Conservation (phyloP, 2,329 filamentous ascomycete species). For the Penicillium sp. region DNA sequence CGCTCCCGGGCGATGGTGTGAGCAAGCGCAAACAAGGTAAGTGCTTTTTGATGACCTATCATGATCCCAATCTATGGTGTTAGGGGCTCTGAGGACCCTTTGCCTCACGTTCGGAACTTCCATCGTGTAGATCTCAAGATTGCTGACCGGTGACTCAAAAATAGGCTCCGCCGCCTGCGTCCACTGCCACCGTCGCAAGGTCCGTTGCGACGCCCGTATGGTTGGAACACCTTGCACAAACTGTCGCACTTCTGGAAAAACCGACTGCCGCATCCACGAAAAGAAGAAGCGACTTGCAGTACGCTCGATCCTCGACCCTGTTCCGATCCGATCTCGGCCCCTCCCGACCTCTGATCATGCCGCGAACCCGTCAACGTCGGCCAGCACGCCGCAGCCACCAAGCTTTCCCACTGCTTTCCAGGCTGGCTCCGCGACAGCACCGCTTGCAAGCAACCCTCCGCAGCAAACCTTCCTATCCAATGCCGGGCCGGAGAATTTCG, state of each 20-base stretch:
- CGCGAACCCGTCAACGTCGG: constrained; percentile 21
- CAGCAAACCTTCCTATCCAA: constrained; percentile 21
- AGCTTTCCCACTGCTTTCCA: constrained; percentile 30
- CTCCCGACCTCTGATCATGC: constrained; percentile 25
- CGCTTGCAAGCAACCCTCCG: constrained; percentile 14
- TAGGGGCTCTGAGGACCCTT: neutral
- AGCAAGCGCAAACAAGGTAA: constrained; percentile 42
- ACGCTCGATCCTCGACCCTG: constrained; percentile 43
- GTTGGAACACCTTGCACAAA: constrained; percentile 52
- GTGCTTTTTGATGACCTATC: constrained; percentile 2
- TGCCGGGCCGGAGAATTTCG: constrained; percentile 22
- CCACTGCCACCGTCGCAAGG: constrained; percentile 52
- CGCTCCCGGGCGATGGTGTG: constrained; percentile 34
- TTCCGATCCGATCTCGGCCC: constrained; percentile 48
- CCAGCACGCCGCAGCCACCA: constrained; percentile 19
- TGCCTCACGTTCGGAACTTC: neutral
- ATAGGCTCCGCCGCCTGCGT: constrained; percentile 48
- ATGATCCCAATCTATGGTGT: neutral
- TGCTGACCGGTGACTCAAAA: constrained; percentile 17
- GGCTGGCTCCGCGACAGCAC: constrained; percentile 17
- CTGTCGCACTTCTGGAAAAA: constrained; percentile 43
- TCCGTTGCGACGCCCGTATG: constrained; percentile 51
- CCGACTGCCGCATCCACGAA: constrained; percentile 50
- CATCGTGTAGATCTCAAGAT: neutral
- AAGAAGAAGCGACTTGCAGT: constrained; percentile 50